Evolutionary conservation across 106 monocot species (phyloP).

Genomic region (Cymbidium sinense): DNA sequence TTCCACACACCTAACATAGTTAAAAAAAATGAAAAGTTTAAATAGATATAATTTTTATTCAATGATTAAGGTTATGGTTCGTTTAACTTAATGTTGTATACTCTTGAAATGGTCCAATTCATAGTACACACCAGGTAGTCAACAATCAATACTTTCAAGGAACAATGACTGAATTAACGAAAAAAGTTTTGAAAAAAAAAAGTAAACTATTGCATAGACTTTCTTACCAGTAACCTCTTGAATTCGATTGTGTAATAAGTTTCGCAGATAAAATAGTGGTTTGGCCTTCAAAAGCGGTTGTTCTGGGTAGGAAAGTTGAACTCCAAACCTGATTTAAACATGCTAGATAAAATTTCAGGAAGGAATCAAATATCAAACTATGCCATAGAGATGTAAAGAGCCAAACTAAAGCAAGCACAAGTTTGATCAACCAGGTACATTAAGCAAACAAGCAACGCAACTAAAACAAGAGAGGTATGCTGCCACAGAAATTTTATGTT

Average conservation of each 20-base stretch:
- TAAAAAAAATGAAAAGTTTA: no score
- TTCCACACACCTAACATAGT: no score
- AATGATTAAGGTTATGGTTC: no score
- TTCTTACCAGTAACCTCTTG: conserved; percentile 58
- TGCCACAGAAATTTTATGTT: no score
- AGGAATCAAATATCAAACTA: not conserved
- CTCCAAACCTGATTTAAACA: conserved; percentile 44
- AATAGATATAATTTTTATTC: no score
- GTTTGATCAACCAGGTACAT: no score
- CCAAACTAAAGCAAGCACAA: not conserved
- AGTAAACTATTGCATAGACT: not conserved
- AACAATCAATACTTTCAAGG: not conserved
- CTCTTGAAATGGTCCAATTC: no score
- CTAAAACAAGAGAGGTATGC: no score
- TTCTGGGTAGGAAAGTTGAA: conserved; percentile 53
- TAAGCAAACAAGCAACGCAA: no score
- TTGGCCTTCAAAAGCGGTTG: conserved; percentile 91
- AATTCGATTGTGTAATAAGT: conserved; percentile 63
- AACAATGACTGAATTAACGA: not conserved
- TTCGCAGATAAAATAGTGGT: conserved; percentile 58
- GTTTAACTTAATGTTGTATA: no score
- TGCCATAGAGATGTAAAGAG: not conserved
- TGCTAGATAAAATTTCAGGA: not conserved
- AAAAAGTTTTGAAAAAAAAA: not conserved
- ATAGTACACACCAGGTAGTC: no score